Conservation (phyloP, 805 yeast genomes). For the Saccharomycopsis schoenii region DNA sequence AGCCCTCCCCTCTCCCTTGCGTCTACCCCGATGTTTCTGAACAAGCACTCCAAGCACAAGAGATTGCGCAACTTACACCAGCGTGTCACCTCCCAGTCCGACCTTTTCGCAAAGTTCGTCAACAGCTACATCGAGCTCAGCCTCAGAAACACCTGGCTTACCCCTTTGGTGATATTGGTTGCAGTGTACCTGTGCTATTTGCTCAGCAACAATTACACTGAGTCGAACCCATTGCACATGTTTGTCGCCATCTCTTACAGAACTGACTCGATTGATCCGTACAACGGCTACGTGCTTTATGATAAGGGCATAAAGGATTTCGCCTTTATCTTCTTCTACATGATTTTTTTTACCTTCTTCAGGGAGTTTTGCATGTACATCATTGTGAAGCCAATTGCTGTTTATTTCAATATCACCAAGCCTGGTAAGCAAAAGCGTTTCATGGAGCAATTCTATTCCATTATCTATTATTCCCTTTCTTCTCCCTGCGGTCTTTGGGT, state of each 20-base stretch:
- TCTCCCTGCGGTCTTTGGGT: conserved; percentile 87
- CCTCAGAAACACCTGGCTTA: conserved; percentile 59
- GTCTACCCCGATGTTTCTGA: conserved; percentile 1
- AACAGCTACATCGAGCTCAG: conserved; percentile 14
- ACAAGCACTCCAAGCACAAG: conserved; percentile 6
- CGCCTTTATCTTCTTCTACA: conserved; percentile 66
- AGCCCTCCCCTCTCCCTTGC: conserved; percentile 7
- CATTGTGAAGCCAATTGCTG: conserved; percentile 65
- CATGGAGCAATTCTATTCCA: conserved; percentile 85
- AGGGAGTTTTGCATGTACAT: conserved; percentile 89
- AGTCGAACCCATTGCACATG: conserved; percentile 50
- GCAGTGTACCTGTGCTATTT: conserved; percentile 36
- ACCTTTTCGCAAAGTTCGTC: conserved; percentile 11
- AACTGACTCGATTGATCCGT: conserved; percentile 46
- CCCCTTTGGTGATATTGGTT: conserved; percentile 44
- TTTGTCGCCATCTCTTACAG: conserved; percentile 60
- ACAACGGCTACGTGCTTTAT: conserved; percentile 35
- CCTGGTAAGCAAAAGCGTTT: conserved; percentile 63
- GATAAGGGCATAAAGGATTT: conserved; percentile 86
- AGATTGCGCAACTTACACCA: conserved; percentile 10
- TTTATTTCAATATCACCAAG: conserved; percentile 36
- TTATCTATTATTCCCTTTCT: conserved; percentile 66
- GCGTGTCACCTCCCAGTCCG: conserved; percentile 7
- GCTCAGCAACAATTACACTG: conserved; percentile 47
- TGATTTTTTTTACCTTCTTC: conserved; percentile 79